Base-by-base conservation (phyloP, 2,329 filamentous ascomycete genomes). In the Exophiala sp. region DNA sequence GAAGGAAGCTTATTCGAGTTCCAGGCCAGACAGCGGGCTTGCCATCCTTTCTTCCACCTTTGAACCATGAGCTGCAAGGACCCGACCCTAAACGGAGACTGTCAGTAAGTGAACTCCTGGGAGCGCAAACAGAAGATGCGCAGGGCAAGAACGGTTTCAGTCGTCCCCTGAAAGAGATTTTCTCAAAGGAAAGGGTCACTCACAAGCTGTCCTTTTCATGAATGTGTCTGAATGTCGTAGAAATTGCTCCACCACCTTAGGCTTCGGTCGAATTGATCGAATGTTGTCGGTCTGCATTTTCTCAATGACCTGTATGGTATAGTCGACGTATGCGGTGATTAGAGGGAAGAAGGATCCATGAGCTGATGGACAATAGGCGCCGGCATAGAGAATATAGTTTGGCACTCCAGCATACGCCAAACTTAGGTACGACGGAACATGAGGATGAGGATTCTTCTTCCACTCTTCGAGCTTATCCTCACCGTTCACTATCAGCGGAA, bases 11-110 rank as follows among this genome's bases (percentile, higher is more conserved):
- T 47, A 75, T 54, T 11, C 73, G 58, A 20, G 58, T 64, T 1
- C 73, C 73, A 1, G 72, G 71, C 50, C 66, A 75, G 29, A 74
- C 66, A 9, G 67, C 69, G 16, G 68, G 68, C 55, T 72, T 69
- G 33, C 60, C 58, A 35, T 61, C 59, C 12, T 21, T 35, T 14
- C 45, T 52, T 5, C 58, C 56, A 7, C 50, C 52, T 36, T 63
- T 63, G 49, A 60, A 62, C 59, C 59, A 62, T 21, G 43, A 50
- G 12, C 54, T 50, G 36, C 53, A 57, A 9, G 54, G 53, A 24
- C 52, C 59, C 3, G 57, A 55, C 57, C 51, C 41, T 43, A 38
- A 20, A 12, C n/a, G 14, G 6, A 10, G 9, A 18, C 9, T 18
- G 14, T 43, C 41, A 43, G 41, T 32, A 20, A 16, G 18, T 18